Base-by-base conservation (phyloP, 1,284 basidiomycete species). In the Ceratobasidium sp. region DNA sequence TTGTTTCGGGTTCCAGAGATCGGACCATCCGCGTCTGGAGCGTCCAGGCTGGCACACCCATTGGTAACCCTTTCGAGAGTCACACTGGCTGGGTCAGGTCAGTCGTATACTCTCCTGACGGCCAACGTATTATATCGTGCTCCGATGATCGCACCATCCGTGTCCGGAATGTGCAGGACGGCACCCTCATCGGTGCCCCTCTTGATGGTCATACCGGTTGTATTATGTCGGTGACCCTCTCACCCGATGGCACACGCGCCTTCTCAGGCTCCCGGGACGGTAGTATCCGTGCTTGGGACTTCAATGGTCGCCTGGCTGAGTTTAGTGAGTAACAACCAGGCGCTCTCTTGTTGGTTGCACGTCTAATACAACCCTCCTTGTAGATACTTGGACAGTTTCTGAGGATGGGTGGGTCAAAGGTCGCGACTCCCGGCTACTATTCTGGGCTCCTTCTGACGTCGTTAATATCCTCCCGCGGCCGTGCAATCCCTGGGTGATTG, bases 221-320 rank as follows among this genome's bases (percentile, higher is more conserved):
- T 60, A 80, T 82, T 69, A 80, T 81, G 72, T 79, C 76, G 2
- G 81, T 82, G 64, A 74, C 74, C 22, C 81, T 81, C 73, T 77
- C 78, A 12, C 49, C 22, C 49, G 22, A 52, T 52, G 52, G 64
- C 17, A 65, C 8, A 8, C 5, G 15, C n/a, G 15, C 60, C 10
- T 31, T 31, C 10, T 40, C 38, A 7, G 38, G 38, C 38, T 40
- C 38, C 7, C 8, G 8, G 8, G 38, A 40, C 38, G 8, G 38
- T 40, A 40, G 8, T 40, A 17, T 40, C 8, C 38, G 38, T 8
- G 38, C 17, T 17, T 40, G 38, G 38, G 8, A 40, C 38, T 8
- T 17, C 38, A 7, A 8, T 40, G 17, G 38, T 17, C 8, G 38
- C 17, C n/a, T n/a, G n/a, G n/a, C n/a, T n/a, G n/a, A n/a, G n/a